phyloP scores from a whole-genome alignment of 768 basidiomycete genomes.

The Tylopilus sp. region DNA sequence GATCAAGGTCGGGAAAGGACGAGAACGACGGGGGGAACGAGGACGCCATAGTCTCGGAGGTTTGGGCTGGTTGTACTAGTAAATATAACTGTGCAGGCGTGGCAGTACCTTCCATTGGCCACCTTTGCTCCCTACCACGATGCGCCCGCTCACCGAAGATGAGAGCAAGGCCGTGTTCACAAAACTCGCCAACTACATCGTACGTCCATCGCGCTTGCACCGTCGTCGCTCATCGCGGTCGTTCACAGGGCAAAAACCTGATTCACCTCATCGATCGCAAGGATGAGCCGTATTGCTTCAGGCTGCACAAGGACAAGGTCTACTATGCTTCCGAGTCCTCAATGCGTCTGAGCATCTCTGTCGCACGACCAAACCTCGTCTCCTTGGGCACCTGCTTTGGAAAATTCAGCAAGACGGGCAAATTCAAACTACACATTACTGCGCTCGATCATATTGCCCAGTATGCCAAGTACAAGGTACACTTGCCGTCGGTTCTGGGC shows the following conservation, averaged over 20 bases:
- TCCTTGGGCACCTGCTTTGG: slow-evolving; percentile 96
- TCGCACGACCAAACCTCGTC: slow-evolving; percentile 89
- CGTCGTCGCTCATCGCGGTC: neutral
- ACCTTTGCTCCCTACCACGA: slow-evolving; percentile 31
- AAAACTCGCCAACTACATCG: slow-evolving; percentile 97
- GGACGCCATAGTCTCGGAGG: slow-evolving; percentile 41
- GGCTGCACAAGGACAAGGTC: slow-evolving; percentile 90
- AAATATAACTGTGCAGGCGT: slow-evolving; percentile 1
- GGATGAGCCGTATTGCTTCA: slow-evolving; percentile 95
- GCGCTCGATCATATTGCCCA: slow-evolving; percentile 90
- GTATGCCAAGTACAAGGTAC: slow-evolving; percentile 96
- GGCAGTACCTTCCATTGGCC: slow-evolving; percentile 4
- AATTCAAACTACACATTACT: slow-evolving; percentile 96
- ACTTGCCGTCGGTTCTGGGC: slow-evolving; percentile 9
- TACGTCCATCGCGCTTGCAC: slow-evolving; percentile 34
- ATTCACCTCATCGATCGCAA: slow-evolving; percentile 92
- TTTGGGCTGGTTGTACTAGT: neutral
- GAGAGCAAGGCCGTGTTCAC: slow-evolving; percentile 96
- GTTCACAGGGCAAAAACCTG: slow-evolving; percentile 83
- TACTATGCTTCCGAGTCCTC: slow-evolving; percentile 95
- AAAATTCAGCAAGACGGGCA: slow-evolving; percentile 95
- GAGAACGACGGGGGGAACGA: slow-evolving; percentile 66
- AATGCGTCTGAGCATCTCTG: slow-evolving; percentile 88
- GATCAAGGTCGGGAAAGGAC: slow-evolving; percentile 65
- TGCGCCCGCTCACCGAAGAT: slow-evolving; percentile 96